phyloP scores from a whole-genome alignment of 768 basidiomycete genomes.

The Rhodotorula graminis region DNA sequence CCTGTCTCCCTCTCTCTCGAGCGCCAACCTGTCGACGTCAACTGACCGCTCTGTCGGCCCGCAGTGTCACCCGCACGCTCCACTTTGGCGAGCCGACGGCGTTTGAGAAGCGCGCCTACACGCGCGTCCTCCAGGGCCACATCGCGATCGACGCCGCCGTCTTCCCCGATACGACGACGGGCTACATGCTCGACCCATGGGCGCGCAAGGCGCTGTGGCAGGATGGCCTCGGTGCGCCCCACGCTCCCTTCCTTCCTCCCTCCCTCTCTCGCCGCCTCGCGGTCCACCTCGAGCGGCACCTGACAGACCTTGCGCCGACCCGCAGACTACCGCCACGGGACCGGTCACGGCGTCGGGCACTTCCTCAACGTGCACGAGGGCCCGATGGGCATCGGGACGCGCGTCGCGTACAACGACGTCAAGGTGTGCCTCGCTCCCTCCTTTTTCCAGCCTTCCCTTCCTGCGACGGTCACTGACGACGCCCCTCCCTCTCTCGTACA shows the following conservation, averaged over 20 bases:
- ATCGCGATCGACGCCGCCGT: constrained; percentile 80
- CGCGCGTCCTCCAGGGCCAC: constrained; percentile 73
- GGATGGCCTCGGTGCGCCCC: constrained; percentile 73
- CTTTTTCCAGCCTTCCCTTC: too few species aligned
- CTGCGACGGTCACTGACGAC: background rate
- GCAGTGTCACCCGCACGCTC: constrained; percentile 48
- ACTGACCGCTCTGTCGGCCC: too few species aligned
- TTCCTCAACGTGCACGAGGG: constrained; percentile 86
- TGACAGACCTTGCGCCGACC: too few species aligned
- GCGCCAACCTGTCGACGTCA: too few species aligned
- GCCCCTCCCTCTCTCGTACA: constrained; percentile 42
- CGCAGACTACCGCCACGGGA: constrained; percentile 52
- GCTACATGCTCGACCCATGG: constrained; percentile 58
- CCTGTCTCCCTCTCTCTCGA: constrained; percentile 43
- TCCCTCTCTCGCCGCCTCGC: background rate
- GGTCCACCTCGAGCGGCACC: too few species aligned
- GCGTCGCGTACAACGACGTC: constrained; percentile 43
- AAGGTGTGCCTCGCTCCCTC: constrained; percentile 3
- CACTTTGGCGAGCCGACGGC: constrained; percentile 82
- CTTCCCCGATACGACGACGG: constrained; percentile 62
- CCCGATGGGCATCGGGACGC: constrained; percentile 56
- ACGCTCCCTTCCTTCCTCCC: background rate
- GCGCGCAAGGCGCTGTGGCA: constrained; percentile 75
- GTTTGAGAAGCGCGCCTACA: constrained; percentile 81
- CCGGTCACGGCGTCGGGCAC: constrained; percentile 90